These are phyloP conservation scores for Parasitella parasitica DNA, from an alignment of 371 early-diverging fungal genomes.

Conservation along the genomic window DNA sequence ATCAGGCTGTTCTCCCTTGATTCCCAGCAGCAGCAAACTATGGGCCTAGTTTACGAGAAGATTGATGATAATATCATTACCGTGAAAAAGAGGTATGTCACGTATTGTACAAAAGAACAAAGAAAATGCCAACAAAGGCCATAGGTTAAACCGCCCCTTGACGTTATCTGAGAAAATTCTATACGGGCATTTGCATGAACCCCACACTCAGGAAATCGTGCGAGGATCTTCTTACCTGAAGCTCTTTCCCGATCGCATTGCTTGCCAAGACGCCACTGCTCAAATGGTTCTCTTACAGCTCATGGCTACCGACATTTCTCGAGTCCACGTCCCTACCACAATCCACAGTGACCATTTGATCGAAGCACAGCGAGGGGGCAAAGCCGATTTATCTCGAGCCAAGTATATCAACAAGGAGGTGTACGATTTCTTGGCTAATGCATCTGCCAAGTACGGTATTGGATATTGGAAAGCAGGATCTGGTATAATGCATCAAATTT, in stretches of 20 bases:
- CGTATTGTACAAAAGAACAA: background rate
- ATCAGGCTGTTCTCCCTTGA: background rate
- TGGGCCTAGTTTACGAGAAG: background rate
- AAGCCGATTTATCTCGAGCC: constrained; percentile 82
- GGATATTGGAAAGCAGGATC: constrained; percentile 97
- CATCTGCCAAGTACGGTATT: constrained; percentile 90
- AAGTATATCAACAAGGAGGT: constrained; percentile 91
- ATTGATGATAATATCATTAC: constrained; percentile 89
- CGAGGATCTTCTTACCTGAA: constrained; percentile 90
- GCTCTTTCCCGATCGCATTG: constrained; percentile 93
- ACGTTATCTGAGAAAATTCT: constrained; percentile 95
- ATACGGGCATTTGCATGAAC: constrained; percentile 93
- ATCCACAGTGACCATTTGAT: constrained; percentile 98
- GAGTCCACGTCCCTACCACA: constrained; percentile 89
- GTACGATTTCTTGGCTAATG: constrained; percentile 89
- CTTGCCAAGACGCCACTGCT: constrained; percentile 97
- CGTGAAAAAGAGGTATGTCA: constrained; percentile 79
- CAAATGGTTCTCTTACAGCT: constrained; percentile 97
- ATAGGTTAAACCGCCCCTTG: constrained; percentile 72
- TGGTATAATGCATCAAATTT: constrained; percentile 98
- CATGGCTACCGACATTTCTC: constrained; percentile 88
- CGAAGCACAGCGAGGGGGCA: constrained; percentile 88
- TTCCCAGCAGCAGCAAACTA: background rate
- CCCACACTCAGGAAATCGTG: constrained; percentile 74
- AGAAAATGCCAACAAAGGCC: background rate